Conservation (phyloP, 1,139 yeast species). For the Geotrichum siamense region DNA sequence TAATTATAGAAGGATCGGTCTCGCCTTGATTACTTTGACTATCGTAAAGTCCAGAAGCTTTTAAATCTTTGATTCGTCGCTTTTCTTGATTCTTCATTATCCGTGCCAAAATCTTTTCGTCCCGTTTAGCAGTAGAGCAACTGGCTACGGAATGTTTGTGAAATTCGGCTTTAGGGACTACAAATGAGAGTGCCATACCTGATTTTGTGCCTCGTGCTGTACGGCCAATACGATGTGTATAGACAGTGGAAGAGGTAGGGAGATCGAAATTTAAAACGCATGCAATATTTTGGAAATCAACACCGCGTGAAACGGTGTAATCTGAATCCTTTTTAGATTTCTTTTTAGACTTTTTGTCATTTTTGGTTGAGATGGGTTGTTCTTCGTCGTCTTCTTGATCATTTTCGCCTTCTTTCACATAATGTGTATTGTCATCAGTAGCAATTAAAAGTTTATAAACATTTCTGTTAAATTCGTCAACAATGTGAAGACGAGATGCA, state of each 20-base stretch:
- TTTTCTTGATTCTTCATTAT: slow-evolving; percentile 72
- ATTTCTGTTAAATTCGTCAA: slow-evolving; percentile 89
- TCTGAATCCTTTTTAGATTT: slow-evolving; percentile 42
- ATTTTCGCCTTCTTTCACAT: slow-evolving; percentile 44
- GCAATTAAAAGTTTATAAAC: slow-evolving; percentile 85
- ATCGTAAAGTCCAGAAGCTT: slow-evolving; percentile 14
- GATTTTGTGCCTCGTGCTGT: slow-evolving; percentile 97
- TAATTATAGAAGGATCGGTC: slow-evolving; percentile 32
- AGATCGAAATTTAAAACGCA: slow-evolving; percentile 94
- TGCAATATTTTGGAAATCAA: slow-evolving; percentile 92
- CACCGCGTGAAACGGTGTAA: slow-evolving; percentile 94
- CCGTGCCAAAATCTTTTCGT: slow-evolving; percentile 75
- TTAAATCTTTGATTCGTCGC: slow-evolving; percentile 51
- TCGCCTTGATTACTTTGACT: slow-evolving; percentile 18
- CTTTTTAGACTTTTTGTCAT: slow-evolving; percentile 21
- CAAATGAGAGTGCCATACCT: slow-evolving; percentile 92
- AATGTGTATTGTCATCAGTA: slow-evolving; percentile 71
- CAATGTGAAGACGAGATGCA: slow-evolving; percentile 88
- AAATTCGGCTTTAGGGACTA: slow-evolving; percentile 72
- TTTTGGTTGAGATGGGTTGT: slow-evolving; percentile 21
- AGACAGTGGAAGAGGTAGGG: slow-evolving; percentile 83
- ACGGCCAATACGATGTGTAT: slow-evolving; percentile 92
- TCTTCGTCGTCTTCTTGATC: slow-evolving; percentile 36
- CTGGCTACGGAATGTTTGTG: slow-evolving; percentile 85
- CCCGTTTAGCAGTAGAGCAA: slow-evolving; percentile 63